These are phyloP conservation scores for Macrocybe sp. DNA, from an alignment of 1,284 basidiomycete species.

Conservation along the genomic window DNA sequence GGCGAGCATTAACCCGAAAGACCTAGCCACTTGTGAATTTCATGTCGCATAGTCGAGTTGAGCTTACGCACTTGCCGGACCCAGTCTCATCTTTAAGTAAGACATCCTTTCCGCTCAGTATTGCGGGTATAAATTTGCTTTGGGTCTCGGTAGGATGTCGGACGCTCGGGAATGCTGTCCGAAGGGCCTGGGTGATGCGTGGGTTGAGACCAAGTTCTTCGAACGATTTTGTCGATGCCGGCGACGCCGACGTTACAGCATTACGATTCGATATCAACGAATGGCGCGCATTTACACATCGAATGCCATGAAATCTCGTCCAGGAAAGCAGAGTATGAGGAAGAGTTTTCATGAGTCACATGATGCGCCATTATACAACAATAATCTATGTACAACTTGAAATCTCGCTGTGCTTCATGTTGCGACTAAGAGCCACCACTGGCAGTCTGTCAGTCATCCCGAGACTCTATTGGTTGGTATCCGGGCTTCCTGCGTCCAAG, in stretches of 20 bases:
- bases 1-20: constrained; percentile 64
- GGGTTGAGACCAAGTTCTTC: constrained; percentile 46
- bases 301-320: constrained; percentile 9
- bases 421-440: too few species aligned
- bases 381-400: not conserved
- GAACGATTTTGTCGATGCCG: constrained; percentile 28
- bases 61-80: constrained; percentile 59
- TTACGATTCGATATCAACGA: not conserved
- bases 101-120: constrained; percentile 53
- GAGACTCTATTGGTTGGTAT: too few species aligned
- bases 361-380: constrained; percentile 13
- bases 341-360: constrained; percentile 25
- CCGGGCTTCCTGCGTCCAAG: constrained; percentile 36
- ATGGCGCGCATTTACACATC: too few species aligned
- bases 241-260: not conserved
- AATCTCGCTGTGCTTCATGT: too few species aligned
- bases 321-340: constrained; percentile 10
- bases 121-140: constrained; percentile 54
- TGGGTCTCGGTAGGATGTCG: constrained; percentile 56
- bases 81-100: constrained; percentile 67
- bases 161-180: constrained; percentile 59
- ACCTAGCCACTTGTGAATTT: constrained; percentile 34
- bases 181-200: constrained; percentile 41
- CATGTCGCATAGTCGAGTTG: too few species aligned
- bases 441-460: too few species aligned